phyloP scores from a whole-genome alignment of 495 filamentous ascomycete genomes.

The Amphirosellinia nigrospora region DNA sequence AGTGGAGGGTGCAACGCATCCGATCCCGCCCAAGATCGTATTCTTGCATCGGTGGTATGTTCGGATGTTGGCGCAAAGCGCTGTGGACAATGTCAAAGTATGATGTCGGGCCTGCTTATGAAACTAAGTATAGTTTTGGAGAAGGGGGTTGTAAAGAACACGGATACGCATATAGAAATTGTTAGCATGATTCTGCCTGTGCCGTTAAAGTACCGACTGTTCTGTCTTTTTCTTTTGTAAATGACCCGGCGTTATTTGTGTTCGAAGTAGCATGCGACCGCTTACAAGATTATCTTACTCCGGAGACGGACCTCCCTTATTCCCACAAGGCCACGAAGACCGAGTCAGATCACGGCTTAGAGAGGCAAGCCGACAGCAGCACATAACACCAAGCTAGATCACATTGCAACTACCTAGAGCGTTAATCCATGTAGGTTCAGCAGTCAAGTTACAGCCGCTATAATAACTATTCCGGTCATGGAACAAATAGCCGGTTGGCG shows the following conservation, averaged over 20 bases:
- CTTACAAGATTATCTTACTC: neutral
- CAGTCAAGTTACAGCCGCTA: neutral
- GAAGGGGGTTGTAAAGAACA: constrained; percentile 1
- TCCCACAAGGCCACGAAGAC: neutral
- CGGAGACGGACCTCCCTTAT: neutral
- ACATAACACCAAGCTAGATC: neutral
- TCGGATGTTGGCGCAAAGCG: constrained; percentile 46
- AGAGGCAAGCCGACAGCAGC: neutral
- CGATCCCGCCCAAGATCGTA: constrained; percentile 62
- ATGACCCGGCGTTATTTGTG: neutral
- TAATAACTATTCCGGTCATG: neutral
- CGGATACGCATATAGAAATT: neutral
- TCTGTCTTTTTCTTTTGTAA: neutral
- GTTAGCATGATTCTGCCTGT: neutral
- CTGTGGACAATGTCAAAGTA: constrained; percentile 28
- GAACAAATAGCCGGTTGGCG: neutral
- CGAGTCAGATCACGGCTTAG: neutral
- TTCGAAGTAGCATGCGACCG: neutral
- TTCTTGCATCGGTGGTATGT: constrained; percentile 70
- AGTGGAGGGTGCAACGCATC: constrained; percentile 48
- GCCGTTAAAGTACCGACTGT: neutral
- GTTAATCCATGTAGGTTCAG: neutral
- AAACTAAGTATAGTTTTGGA: neutral
- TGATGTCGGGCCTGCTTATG: constrained; percentile 12
- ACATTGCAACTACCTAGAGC: neutral